Evolutionary conservation across 306 rosid genomes (phyloP).

Genomic region (Trifolium fragiferum): DNA sequence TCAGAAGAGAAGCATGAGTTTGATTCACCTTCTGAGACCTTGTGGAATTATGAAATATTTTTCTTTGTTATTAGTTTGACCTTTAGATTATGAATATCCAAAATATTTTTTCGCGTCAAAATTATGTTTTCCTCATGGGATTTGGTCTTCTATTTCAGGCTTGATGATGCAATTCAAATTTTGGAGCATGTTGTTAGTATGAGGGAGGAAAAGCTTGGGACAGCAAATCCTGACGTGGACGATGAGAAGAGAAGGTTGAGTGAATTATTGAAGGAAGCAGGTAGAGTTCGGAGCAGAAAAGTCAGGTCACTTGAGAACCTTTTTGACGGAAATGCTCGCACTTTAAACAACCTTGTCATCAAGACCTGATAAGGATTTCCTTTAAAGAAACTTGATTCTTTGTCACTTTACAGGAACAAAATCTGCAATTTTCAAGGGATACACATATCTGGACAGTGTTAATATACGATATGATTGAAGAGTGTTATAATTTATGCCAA

Average conservation of each 20-base stretch:
- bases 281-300: constrained; percentile 77
- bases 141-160: constrained; percentile 54
- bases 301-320: constrained; percentile 80
- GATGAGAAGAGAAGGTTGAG: constrained; percentile 90
- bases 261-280: constrained; percentile 92
- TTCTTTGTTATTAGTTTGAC: background rate
- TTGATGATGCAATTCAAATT: constrained; percentile 89
- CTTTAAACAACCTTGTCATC: constrained; percentile 50
- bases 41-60: constrained; percentile 3
- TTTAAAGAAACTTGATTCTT: constrained; percentile 15
- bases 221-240: constrained; percentile 92
- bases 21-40: constrained; percentile 34
- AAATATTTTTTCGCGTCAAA: background rate
- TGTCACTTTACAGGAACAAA: constrained; percentile 35
- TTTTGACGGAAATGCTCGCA: constrained; percentile 64
- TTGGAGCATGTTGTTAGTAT: constrained; percentile 79
- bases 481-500: constrained; percentile 40
- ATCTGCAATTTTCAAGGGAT: background rate
- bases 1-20: background rate
- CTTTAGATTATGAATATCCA: constrained; percentile 1
- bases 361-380: constrained; percentile 39
- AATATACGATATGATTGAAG: constrained; percentile 30
- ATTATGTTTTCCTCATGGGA: constrained; percentile 9
- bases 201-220: constrained; percentile 97
- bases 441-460: constrained; percentile 16